A percentile compares a stretch with the other conserved stretches of the same genome.
These are phyloP conservation scores for Colletotrichum costaricense DNA, from an alignment of 2,329 filamentous ascomycete species.

Conservation along the genomic window DNA sequence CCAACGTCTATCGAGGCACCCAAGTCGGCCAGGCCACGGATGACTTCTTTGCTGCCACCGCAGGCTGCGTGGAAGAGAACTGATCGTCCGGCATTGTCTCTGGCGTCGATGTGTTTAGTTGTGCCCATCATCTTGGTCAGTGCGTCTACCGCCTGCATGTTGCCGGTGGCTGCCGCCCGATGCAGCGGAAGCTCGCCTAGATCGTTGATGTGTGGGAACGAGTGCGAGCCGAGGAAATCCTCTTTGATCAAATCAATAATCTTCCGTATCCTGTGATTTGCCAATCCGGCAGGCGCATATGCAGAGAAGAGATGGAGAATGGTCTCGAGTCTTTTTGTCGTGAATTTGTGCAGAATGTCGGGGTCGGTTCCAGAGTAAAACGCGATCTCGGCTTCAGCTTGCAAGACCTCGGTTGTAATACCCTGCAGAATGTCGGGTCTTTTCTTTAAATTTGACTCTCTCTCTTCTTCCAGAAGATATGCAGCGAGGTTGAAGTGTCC, in stretches of 20 bases:
- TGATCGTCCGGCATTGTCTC: neutral
- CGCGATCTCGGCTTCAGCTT: neutral
- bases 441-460: neutral
- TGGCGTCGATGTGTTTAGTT: neutral
- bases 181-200: constrained; percentile 15
- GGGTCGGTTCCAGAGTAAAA: neutral
- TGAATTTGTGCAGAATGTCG: neutral
- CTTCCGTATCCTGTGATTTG: neutral
- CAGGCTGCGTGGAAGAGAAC: constrained; percentile 22
- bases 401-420: neutral
- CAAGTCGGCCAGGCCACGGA: neutral
- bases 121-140: neutral
- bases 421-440: neutral
- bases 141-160: neutral
- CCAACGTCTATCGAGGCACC: neutral
- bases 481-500: neutral
- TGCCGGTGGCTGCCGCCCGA: neutral
- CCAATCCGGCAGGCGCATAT: neutral
- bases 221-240: neutral
- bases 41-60: neutral
- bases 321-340: neutral
- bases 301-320: constrained; percentile 2
- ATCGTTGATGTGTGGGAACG: constrained; percentile 1
- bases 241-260: neutral
- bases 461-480: constrained; percentile 6